Evolutionary conservation across 352 stramenopile species (phyloP).

Genomic region (Pythium rishiriense): DNA sequence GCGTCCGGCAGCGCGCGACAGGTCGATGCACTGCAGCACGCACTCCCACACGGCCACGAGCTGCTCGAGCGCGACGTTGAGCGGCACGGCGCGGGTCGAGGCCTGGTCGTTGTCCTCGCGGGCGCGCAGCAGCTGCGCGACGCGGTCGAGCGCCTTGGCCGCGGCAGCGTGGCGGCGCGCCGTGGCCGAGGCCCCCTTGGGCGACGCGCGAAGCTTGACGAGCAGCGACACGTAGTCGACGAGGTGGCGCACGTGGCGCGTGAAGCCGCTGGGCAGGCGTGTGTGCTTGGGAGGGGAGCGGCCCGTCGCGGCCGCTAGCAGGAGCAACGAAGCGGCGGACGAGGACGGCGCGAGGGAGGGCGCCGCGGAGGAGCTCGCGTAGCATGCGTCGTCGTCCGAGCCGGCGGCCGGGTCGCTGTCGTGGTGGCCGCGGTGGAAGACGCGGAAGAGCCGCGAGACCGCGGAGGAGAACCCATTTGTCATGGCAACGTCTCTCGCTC

Average conservation of each 20-base stretch:
- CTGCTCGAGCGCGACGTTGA: slow-evolving; percentile 39
- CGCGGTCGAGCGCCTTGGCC: slow-evolving; percentile 28
- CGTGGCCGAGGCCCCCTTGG: slow-evolving; percentile 1
- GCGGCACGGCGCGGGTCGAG: slow-evolving; percentile 27
- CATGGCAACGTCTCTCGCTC: background rate
- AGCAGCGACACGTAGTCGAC: slow-evolving; percentile 26
- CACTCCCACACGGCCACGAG: slow-evolving; percentile 65
- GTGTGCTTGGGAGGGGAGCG: slow-evolving; percentile 12
- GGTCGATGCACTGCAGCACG: slow-evolving; percentile 49
- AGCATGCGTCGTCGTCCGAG: background rate
- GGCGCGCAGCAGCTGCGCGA: slow-evolving; percentile 17
- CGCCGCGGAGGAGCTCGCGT: background rate
- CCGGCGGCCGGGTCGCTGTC: slow-evolving; percentile 10
- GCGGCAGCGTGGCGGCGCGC: slow-evolving; percentile 25
- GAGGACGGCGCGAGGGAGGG: background rate
- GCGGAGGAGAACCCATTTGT: slow-evolving; percentile 22
- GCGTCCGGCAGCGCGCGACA: background rate
- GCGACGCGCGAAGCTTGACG: slow-evolving; percentile 8
- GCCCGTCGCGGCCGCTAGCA: slow-evolving; percentile 1
- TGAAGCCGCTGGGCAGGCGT: slow-evolving; percentile 21
- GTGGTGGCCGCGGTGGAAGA: slow-evolving; percentile 14
- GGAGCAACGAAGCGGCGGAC: background rate
- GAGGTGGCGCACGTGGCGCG: slow-evolving; percentile 29
- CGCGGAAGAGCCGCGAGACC: slow-evolving; percentile 27
- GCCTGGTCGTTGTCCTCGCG: slow-evolving; percentile 13